Evolutionary conservation across 2,329 filamentous ascomycete genomes (phyloP), one percentile per base, ranked within the genome.

Genomic region (Exophiala oligosperma): DNA sequence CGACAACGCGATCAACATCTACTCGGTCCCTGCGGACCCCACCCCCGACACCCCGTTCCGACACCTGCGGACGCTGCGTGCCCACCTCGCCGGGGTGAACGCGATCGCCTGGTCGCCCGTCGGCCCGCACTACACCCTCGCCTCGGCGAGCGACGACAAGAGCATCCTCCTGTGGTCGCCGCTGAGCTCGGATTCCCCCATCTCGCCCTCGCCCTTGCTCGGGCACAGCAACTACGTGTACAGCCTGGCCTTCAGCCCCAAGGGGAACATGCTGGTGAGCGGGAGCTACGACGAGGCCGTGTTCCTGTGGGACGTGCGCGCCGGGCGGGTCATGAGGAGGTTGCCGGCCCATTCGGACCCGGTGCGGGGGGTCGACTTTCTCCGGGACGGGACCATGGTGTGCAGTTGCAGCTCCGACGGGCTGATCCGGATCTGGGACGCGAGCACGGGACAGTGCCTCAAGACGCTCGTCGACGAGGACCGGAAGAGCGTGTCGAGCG

Each of bases 141-240:
- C 93, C 3, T 93, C 91, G 8, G 94, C 93, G 24, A 93, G 90
- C 4, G 94, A 99, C 74, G 94, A 99, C 81, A 99, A 99, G 76
- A 86, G 89, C 0, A 97, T 99, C 63, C 85, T 94, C 2, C 79
- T 99, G 1, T 99, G 94, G 94, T 90, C 97, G 67, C 77, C 84
- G 3, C 68, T 77, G 17, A 84, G 82, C 6, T 81, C 83, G 69
- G 77, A 82, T 28, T 80, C 86, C 54, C 81, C 82, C 0, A 81
- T 78, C 23, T 59, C 64, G 8, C 65, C 64, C 1, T 62, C 59
- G 12, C 80, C 83, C 1, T 79, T 97, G 64, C 81, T 89, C 24
- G 93, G 94, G 2, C 94, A 99, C 69, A 92, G 97, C 73, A 97
- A 95, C 74, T 97, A 97, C 74, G 88, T 99, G 32, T 96, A 96